phyloP scores from a whole-genome alignment of 2,329 filamentous ascomycete species.

The Penicillium sp. region DNA sequence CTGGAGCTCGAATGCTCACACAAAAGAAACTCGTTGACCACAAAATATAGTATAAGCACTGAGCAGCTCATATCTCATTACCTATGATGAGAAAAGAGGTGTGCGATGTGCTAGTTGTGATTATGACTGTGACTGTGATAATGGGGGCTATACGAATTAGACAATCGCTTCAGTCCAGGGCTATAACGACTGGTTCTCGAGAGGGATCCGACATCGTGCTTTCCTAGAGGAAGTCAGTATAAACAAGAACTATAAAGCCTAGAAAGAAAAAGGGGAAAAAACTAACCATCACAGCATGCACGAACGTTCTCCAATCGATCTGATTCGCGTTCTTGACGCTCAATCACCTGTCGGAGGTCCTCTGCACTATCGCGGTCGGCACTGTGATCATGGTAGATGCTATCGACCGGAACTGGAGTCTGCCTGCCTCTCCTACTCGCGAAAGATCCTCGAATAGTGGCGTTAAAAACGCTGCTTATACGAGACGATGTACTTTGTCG shows the following conservation, averaged over 20 bases:
- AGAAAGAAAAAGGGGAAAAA: not conserved
- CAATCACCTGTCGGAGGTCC: constrained; percentile 74
- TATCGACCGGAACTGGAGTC: constrained; percentile 24
- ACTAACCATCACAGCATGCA: constrained; percentile 92
- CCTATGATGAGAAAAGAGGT: constrained; percentile 12
- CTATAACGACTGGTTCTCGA: constrained; percentile 40
- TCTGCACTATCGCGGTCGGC: constrained; percentile 69
- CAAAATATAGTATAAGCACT: constrained; percentile 10
- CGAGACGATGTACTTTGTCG: constrained; percentile 45
- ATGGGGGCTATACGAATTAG: constrained; percentile 27
- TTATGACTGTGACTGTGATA: constrained; percentile 7
- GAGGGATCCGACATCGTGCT: constrained; percentile 62
- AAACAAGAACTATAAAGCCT: not conserved
- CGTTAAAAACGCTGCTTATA: constrained; percentile 46
- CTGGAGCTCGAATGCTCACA: constrained; percentile 9
- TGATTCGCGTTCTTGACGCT: constrained; percentile 61
- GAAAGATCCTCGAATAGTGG: constrained; percentile 48
- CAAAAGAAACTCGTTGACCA: constrained; percentile 23
- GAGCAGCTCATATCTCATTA: constrained; percentile 9
- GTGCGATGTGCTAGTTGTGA: constrained; percentile 1
- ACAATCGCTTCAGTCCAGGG: constrained; percentile 33
- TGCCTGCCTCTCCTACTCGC: constrained; percentile 44
- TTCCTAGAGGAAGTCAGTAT: constrained; percentile 48
- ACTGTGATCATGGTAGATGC: constrained; percentile 31
- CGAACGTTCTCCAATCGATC: constrained; percentile 90